These are phyloP conservation scores for Nannochloropsis granulata DNA, from an alignment of 108 stramenopile genomes.

Conservation along the genomic window DNA sequence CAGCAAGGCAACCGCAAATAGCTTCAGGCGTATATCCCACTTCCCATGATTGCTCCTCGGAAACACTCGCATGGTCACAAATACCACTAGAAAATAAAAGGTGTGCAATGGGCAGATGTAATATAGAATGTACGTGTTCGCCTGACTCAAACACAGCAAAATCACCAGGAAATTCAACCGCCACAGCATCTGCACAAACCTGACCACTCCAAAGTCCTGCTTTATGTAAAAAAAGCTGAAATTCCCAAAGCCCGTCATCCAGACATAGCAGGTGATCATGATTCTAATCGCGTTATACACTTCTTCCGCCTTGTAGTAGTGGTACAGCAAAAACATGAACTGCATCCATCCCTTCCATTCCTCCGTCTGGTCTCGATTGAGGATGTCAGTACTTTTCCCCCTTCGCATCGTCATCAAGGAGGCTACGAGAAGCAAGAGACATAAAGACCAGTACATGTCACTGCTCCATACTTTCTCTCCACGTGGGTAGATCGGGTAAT, in stretches of 20 bases:
- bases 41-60: constrained; percentile 61
- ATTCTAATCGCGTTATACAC: constrained; percentile 88
- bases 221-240: constrained; percentile 83
- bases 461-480: constrained; percentile 25
- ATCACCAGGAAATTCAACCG: constrained; percentile 86
- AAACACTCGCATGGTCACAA: constrained; percentile 62
- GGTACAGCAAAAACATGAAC: constrained; percentile 89
- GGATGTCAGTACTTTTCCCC: constrained; percentile 36
- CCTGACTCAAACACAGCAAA: constrained; percentile 70
- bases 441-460: constrained; percentile 43
- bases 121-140: constrained; percentile 90
- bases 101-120: constrained; percentile 96
- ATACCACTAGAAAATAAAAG: constrained; percentile 90
- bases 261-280: constrained; percentile 94
- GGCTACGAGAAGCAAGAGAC: constrained; percentile 23
- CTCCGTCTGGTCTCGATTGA: constrained; percentile 92
- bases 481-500: constrained; percentile 29
- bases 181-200: constrained; percentile 92
- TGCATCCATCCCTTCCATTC: constrained; percentile 99
- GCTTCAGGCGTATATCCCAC: constrained; percentile 62
- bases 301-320: constrained; percentile 87
- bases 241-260: constrained; percentile 98
- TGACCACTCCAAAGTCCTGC: constrained; percentile 68
- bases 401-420: constrained; percentile 26
- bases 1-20: constrained; percentile 52